Conservation (phyloP, 139 green algal species). For the Chlamydomonas schloesseri region DNA sequence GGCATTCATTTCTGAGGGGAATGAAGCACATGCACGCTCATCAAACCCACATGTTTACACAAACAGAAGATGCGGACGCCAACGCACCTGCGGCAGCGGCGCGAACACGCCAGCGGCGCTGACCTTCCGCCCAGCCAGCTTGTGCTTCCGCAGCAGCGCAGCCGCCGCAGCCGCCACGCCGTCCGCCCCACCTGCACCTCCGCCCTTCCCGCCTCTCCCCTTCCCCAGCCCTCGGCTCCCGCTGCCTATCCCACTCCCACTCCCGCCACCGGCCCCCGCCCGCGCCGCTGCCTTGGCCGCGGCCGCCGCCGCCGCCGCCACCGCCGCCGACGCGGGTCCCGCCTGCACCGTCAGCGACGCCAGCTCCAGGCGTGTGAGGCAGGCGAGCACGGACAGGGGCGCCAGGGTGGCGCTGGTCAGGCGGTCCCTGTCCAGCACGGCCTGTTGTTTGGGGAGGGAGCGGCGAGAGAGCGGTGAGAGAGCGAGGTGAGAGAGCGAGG, state of each 20-base stretch:
- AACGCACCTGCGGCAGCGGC: slow-evolving; percentile 14
- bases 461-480: background rate
- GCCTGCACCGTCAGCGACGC: background rate
- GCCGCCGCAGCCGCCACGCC: background rate
- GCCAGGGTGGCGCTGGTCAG: slow-evolving; percentile 5
- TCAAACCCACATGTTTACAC: too few species aligned
- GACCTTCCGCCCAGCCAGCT: too few species aligned
- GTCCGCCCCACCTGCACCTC: too few species aligned
- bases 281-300: background rate
- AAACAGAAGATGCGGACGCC: too few species aligned
- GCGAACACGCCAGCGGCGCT: background rate
- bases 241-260: background rate
- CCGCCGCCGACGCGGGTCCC: background rate
- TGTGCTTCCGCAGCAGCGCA: background rate
- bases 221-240: background rate
- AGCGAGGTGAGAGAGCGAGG: background rate
- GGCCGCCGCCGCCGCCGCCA: background rate
- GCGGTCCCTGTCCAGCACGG: slow-evolving; percentile 22
- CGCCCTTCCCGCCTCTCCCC: background rate
- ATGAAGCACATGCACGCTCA: too few species aligned
- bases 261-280: background rate
- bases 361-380: slow-evolving; percentile 25
- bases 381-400: background rate
- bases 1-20: too few species aligned
- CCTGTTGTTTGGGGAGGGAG: background rate